A percentile compares a stretch with the other conserved stretches of the same genome.
Evolutionary conservation across 257 asterid species (phyloP).

Genomic region (Lavandula angustifolia): DNA sequence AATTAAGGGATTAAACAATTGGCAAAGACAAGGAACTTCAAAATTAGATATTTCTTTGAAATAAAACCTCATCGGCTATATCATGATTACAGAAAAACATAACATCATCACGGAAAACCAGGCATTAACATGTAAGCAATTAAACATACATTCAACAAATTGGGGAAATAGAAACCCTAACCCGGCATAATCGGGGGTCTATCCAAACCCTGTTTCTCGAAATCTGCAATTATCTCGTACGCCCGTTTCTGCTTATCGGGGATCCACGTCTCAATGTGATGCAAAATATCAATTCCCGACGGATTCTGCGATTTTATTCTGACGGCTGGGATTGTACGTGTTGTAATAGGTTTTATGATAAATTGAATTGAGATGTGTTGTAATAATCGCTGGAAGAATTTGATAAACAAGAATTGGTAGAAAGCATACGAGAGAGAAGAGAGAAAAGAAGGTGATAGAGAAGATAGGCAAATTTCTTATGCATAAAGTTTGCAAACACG

Average conservation of each 20-base stretch:
- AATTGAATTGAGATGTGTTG: too few species aligned
- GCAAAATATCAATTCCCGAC: conserved; percentile 85
- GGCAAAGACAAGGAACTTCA: background rate
- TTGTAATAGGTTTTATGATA: too few species aligned
- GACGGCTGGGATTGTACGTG: too few species aligned
- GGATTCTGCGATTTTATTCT: conserved; percentile 51
- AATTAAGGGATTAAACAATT: background rate
- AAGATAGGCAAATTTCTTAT: too few species aligned
- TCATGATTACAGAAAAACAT: background rate
- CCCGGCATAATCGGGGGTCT: conserved; percentile 96
- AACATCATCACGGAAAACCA: background rate
- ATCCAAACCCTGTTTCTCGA: conserved; percentile 78
- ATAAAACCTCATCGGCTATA: background rate
- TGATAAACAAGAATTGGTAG: too few species aligned
- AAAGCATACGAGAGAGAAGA: too few species aligned
- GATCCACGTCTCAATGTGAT: conserved; percentile 80
- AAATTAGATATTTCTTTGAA: background rate
- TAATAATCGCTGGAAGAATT: too few species aligned
- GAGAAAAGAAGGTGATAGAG: too few species aligned
- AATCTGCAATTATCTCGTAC: conserved; percentile 68
- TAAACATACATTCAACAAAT: background rate
- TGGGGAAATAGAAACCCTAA: conserved; percentile 30
- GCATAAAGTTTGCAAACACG: too few species aligned
- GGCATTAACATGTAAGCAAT: background rate
- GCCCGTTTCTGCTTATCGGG: conserved; percentile 69